A percentile compares a stretch with the other conserved stretches of the same genome.
These are phyloP conservation scores for Aspergillus japonicus DNA, from an alignment of 2,329 filamentous ascomycete species.

Conservation along the genomic window DNA sequence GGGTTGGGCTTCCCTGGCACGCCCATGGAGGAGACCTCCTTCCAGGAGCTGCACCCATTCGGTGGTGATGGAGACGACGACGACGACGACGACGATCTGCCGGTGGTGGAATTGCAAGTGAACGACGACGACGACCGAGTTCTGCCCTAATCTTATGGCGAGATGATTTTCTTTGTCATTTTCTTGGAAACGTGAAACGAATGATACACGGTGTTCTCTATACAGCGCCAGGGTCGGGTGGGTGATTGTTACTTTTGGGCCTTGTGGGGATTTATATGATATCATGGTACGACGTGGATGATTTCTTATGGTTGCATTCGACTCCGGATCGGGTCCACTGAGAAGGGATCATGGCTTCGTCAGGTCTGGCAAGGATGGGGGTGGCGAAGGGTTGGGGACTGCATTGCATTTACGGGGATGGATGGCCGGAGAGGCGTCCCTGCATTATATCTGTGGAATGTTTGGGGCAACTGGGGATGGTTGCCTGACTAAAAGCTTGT, in stretches of 20 bases:
- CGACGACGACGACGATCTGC: slow-evolving; percentile 35
- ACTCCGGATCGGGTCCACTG: background rate
- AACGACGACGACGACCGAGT: slow-evolving; percentile 35
- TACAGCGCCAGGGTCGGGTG: slow-evolving; percentile 11
- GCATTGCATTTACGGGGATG: background rate
- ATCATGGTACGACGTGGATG: slow-evolving; percentile 10
- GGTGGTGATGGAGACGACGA: slow-evolving; percentile 35
- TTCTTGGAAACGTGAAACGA: slow-evolving; percentile 19
- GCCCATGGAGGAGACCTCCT: slow-evolving; percentile 27
- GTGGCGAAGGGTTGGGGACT: background rate
- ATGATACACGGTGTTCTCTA: slow-evolving; percentile 9
- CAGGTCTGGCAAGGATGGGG: background rate
- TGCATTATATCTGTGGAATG: background rate
- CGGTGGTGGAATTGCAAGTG: slow-evolving; percentile 44
- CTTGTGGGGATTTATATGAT: slow-evolving; percentile 9
- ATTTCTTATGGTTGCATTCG: slow-evolving; percentile 8
- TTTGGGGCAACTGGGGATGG: background rate
- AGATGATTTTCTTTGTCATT: slow-evolving; percentile 3
- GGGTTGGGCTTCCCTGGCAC: slow-evolving; percentile 19
- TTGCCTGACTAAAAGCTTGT: slow-evolving; percentile 9
- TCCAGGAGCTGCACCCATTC: slow-evolving; percentile 34
- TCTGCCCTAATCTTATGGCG: slow-evolving; percentile 13
- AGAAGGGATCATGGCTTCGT: background rate
- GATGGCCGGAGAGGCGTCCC: background rate
- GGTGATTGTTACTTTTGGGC: background rate